These are phyloP conservation scores for Phytophthora cactorum DNA, from an alignment of 352 stramenopile genomes.

Conservation along the genomic window DNA sequence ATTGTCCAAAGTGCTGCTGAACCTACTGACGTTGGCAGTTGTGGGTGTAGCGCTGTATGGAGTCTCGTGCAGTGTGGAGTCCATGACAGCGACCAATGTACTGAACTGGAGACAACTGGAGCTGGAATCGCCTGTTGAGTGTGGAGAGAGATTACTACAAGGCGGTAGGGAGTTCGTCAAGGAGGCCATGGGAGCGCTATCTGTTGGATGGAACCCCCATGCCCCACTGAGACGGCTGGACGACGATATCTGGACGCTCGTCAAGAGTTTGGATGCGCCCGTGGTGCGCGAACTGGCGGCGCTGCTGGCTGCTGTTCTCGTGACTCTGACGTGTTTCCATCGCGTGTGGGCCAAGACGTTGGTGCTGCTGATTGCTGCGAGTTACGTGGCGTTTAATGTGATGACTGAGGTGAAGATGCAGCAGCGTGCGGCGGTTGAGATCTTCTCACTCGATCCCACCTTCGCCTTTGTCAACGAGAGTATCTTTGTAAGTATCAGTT, in stretches of 20 bases:
- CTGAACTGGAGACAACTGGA: constrained; percentile 35
- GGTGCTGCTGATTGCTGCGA: constrained; percentile 41
- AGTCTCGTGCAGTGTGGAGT: constrained; percentile 29
- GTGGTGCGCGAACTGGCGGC: constrained; percentile 23
- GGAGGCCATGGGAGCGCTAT: constrained; percentile 17
- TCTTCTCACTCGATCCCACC: constrained; percentile 70
- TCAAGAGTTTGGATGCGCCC: constrained; percentile 36
- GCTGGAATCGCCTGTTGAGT: constrained; percentile 30
- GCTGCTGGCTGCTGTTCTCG: constrained; percentile 17
- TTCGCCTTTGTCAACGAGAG: constrained; percentile 86
- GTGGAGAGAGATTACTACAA: constrained; percentile 28
- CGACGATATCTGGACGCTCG: constrained; percentile 38
- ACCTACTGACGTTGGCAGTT: constrained; percentile 38
- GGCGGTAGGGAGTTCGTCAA: constrained; percentile 15
- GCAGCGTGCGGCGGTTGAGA: constrained; percentile 61
- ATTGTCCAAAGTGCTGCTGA: constrained; percentile 47
- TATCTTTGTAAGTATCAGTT: constrained; percentile 66
- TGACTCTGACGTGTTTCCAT: constrained; percentile 62
- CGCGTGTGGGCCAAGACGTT: constrained; percentile 65
- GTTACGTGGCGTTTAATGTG: constrained; percentile 41
- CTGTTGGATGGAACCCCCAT: constrained; percentile 3
- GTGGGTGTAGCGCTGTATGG: constrained; percentile 32
- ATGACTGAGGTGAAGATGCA: constrained; percentile 53
- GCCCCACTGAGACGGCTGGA: constrained; percentile 32
- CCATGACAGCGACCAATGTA: constrained; percentile 11